Evolutionary conservation across 106 monocot genomes (phyloP).

Genomic region (Iris macrosiphon): DNA sequence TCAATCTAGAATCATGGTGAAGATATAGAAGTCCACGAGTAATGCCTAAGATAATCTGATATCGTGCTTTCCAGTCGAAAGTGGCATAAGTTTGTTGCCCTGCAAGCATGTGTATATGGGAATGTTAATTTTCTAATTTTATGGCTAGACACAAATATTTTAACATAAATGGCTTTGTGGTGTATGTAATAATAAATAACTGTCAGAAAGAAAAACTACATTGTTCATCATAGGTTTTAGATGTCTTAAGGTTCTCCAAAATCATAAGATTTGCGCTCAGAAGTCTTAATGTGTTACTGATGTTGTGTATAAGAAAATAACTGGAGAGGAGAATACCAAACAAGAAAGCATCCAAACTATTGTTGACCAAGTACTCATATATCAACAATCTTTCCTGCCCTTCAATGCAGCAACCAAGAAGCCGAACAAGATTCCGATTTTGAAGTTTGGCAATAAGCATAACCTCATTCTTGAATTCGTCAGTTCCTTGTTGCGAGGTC

Average conservation of each 20-base stretch:
- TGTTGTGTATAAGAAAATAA: too few species aligned
- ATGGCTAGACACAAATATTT: too few species aligned
- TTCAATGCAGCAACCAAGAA: slow-evolving; percentile 1
- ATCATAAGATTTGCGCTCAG: too few species aligned
- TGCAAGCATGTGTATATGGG: not conserved
- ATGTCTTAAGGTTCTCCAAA: not conserved
- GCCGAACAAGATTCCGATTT: not conserved
- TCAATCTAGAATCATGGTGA: not conserved
- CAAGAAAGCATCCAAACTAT: not conserved
- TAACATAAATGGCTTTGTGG: not conserved
- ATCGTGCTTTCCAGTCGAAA: not conserved
- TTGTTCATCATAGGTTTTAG: too few species aligned
- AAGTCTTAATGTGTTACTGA: too few species aligned
- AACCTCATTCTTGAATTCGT: slow-evolving; percentile 3
- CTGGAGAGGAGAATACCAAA: slow-evolving; percentile 1
- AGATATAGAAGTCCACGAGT: not conserved
- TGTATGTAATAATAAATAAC: not conserved
- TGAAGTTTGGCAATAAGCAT: slow-evolving; percentile 1
- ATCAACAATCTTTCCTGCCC: not conserved
- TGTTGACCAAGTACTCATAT: not conserved
- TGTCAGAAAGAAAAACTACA: not conserved
- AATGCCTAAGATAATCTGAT: not conserved
- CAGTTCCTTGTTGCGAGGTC: not conserved
- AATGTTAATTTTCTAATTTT: too few species aligned
- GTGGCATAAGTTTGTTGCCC: not conserved